These are phyloP conservation scores for Boletus pseudo-olivaceus DNA, from an alignment of 768 basidiomycete species.

Conservation along the genomic window DNA sequence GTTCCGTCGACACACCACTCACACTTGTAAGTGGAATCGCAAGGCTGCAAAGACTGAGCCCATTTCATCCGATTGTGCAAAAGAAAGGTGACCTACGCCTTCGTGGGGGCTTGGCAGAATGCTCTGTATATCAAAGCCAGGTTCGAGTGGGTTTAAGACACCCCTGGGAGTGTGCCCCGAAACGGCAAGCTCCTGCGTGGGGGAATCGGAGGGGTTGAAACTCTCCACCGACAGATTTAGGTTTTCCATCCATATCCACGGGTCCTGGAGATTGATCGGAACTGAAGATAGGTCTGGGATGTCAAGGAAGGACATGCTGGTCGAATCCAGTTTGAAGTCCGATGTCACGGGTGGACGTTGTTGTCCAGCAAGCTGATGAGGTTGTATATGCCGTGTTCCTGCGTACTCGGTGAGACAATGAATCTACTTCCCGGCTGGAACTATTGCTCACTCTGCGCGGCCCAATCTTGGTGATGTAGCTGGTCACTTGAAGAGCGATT, in stretches of 20 bases:
- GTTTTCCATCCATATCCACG: not conserved
- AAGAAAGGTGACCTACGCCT: not conserved
- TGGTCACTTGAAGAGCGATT: not conserved
- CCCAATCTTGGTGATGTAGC: not conserved
- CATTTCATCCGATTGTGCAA: not conserved
- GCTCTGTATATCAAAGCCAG: not conserved
- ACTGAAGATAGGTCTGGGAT: not conserved
- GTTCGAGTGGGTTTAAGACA: not conserved
- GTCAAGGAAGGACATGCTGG: not conserved
- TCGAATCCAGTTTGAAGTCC: not conserved
- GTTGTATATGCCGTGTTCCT: not conserved
- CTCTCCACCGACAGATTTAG: not conserved
- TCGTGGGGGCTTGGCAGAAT: not conserved
- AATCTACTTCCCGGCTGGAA: not conserved
- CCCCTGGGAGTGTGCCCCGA: not conserved
- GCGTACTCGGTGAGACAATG: not conserved
- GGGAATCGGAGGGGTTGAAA: not conserved
- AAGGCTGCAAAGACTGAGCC: not conserved
- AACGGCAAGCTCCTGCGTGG: too few species aligned
- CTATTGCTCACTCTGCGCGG: not conserved
- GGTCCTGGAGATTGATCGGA: not conserved
- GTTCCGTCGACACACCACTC: conserved; percentile 8
- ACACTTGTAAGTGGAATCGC: not conserved
- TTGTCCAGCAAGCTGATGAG: not conserved
- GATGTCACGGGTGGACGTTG: not conserved